Conservation (phyloP, 495 filamentous ascomycete species). For the Polyplosphaeria fusca region DNA sequence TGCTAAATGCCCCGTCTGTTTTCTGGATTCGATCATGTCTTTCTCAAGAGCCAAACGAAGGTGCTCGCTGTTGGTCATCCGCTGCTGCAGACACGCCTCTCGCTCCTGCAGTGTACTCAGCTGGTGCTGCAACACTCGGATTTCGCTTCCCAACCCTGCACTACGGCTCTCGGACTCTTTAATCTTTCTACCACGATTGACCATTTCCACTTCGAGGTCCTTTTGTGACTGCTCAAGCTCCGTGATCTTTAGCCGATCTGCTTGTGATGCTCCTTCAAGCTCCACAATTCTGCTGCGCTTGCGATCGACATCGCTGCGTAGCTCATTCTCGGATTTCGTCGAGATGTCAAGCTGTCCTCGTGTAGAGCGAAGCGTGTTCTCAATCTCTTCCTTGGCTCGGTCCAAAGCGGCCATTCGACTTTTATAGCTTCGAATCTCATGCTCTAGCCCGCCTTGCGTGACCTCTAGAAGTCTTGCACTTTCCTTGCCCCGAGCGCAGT, state of each 20-base stretch:
- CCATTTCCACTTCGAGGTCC: conserved; percentile 9
- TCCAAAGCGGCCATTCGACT: conserved; percentile 20
- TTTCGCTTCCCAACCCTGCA: conserved; percentile 13
- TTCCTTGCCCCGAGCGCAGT: conserved; percentile 26
- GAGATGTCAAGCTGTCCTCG: conserved; percentile 15
- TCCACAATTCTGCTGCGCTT: conserved; percentile 21
- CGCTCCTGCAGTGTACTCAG: neutral
- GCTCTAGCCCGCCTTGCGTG: conserved; percentile 9
- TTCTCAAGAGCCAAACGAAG: neutral
- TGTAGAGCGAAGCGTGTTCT: conserved; percentile 18
- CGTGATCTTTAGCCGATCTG: conserved; percentile 1
- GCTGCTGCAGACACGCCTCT: neutral
- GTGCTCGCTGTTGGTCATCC: conserved; percentile 2
- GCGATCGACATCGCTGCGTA: conserved; percentile 14
- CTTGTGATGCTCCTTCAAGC: conserved; percentile 4
- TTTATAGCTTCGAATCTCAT: conserved; percentile 21
- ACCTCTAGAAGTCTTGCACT: conserved; percentile 5
- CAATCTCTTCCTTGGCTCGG: conserved; percentile 3
- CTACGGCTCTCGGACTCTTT: conserved; percentile 14
- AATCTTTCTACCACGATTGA: conserved; percentile 3
- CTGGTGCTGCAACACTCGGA: neutral
- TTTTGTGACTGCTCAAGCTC: conserved; percentile 10
- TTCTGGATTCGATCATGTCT: neutral
- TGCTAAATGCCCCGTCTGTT: neutral
- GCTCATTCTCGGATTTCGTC: conserved; percentile 4